Percentiles rank a stretch among this genome's conserved stretches.
Conservation (phyloP, 495 filamentous ascomycete genomes). For the Niebla homalea region DNA sequence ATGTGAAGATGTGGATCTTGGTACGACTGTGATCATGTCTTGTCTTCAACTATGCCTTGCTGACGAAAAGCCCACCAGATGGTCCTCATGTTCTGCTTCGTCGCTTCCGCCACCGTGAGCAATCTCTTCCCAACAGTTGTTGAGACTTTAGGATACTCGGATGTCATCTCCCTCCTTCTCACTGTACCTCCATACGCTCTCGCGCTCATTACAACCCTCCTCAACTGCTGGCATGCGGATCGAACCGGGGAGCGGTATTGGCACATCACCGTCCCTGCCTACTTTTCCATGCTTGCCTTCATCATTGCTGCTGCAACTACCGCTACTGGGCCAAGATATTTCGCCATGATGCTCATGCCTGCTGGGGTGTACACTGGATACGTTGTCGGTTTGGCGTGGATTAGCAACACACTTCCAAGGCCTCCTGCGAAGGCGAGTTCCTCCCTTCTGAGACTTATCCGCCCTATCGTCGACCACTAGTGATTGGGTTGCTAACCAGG, state of each 20-base stretch:
- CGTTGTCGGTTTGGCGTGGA: slow-evolving; percentile 66
- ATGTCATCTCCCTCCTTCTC: slow-evolving; percentile 59
- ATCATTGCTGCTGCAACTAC: slow-evolving; percentile 63
- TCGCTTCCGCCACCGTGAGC: slow-evolving; percentile 59
- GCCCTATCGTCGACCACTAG: too few species aligned
- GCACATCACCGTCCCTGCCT: slow-evolving; percentile 57
- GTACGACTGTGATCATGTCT: slow-evolving; percentile 24
- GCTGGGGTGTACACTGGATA: slow-evolving; percentile 41
- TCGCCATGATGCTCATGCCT: slow-evolving; percentile 78
- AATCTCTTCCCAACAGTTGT: slow-evolving; percentile 88
- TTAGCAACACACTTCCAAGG: slow-evolving; percentile 66
- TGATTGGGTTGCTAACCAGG: too few species aligned
- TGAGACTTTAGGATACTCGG: slow-evolving; percentile 51
- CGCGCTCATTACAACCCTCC: slow-evolving; percentile 53
- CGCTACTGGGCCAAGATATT: slow-evolving; percentile 50
- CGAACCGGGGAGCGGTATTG: slow-evolving; percentile 65
- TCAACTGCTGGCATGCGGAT: slow-evolving; percentile 70
- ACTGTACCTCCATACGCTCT: slow-evolving; percentile 67
- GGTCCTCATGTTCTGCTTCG: slow-evolving; percentile 56
- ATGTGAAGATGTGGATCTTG: slow-evolving; percentile 61
- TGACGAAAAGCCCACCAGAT: slow-evolving; percentile 30
- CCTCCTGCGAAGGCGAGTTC: slow-evolving; percentile 51
- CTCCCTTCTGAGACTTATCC: background rate
- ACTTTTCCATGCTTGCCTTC: slow-evolving; percentile 56
- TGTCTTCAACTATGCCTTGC: slow-evolving; percentile 9